Percentiles rank a stretch among this genome's conserved stretches.
phyloP scores from a whole-genome alignment of 176 grass and related monocot species.

The Chrysopogon serrulatus region DNA sequence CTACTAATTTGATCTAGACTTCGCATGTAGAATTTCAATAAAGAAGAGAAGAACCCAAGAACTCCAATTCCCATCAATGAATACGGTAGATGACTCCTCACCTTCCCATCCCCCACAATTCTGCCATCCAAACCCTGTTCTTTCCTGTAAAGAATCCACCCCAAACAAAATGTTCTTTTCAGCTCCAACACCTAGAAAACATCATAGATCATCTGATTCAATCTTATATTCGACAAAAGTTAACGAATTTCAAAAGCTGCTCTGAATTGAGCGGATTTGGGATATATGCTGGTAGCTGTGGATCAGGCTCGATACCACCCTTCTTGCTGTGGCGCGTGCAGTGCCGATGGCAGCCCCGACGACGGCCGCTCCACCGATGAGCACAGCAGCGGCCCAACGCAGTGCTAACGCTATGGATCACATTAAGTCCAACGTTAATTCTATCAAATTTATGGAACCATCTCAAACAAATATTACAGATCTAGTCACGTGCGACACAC shows the following conservation, averaged over 20 bases:
- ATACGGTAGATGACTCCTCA: too few species aligned
- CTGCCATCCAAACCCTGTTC: background rate
- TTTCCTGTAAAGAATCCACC: slow-evolving; percentile 21
- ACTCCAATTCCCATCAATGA: too few species aligned
- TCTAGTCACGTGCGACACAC: too few species aligned
- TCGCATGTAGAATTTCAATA: too few species aligned
- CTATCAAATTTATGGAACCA: too few species aligned
- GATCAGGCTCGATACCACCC: background rate
- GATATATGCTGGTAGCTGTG: background rate
- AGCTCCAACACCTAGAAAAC: background rate
- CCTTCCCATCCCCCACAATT: slow-evolving; percentile 28
- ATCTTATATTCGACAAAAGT: too few species aligned
- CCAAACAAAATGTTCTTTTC: background rate
- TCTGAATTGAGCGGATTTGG: background rate
- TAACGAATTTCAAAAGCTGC: too few species aligned
- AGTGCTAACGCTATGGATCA: too few species aligned
- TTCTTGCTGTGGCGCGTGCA: background rate
- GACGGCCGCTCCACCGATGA: slow-evolving; percentile 31
- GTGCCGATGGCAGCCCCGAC: slow-evolving; percentile 28
- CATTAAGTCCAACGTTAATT: too few species aligned
- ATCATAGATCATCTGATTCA: background rate
- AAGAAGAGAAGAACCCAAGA: too few species aligned
- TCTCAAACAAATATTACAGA: too few species aligned
- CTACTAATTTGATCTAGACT: too few species aligned
- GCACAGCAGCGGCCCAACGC: slow-evolving; percentile 26